phyloP scores from a whole-genome alignment of 228 moss, liverwort and hornwort genomes.

The Sphagnum fallax region DNA sequence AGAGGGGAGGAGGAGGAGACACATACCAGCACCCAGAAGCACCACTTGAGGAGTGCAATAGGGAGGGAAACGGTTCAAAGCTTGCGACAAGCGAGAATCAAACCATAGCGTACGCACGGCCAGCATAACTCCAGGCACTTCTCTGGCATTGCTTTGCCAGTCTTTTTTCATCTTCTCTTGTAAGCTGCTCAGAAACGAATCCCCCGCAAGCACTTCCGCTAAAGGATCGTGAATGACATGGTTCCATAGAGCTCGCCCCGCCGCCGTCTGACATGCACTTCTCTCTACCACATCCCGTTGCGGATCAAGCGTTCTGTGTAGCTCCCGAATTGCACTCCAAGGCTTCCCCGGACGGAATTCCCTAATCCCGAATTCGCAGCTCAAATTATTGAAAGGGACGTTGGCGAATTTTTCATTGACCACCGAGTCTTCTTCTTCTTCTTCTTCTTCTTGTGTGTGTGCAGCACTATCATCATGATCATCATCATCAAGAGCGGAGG shows the following conservation, averaged over 20 bases:
- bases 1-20: neutral
- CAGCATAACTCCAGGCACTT: slow-evolving; percentile 73
- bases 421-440: too few relatives aligned
- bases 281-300: slow-evolving; percentile 58
- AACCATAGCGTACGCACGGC: slow-evolving; percentile 86
- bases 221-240: slow-evolving; percentile 77
- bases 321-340: slow-evolving; percentile 13
- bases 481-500: too few relatives aligned
- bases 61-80: slow-evolving; percentile 40
- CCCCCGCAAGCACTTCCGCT: slow-evolving; percentile 68
- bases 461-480: too few relatives aligned
- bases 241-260: slow-evolving; percentile 67
- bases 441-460: too few relatives aligned
- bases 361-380: too few relatives aligned
- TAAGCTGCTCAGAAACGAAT: slow-evolving; percentile 32
- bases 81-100: slow-evolving; percentile 54
- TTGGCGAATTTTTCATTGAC: too few relatives aligned
- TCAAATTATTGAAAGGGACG: too few relatives aligned
- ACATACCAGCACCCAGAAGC: slow-evolving; percentile 63
- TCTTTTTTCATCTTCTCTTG: slow-evolving; percentile 59
- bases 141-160: slow-evolving; percentile 51
- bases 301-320: slow-evolving; percentile 66
- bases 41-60: slow-evolving; percentile 49
- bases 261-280: slow-evolving; percentile 78
- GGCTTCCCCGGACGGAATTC: too few relatives aligned